Conservation (phyloP, 305 asterid genomes). For the Fraxinus albicans region DNA sequence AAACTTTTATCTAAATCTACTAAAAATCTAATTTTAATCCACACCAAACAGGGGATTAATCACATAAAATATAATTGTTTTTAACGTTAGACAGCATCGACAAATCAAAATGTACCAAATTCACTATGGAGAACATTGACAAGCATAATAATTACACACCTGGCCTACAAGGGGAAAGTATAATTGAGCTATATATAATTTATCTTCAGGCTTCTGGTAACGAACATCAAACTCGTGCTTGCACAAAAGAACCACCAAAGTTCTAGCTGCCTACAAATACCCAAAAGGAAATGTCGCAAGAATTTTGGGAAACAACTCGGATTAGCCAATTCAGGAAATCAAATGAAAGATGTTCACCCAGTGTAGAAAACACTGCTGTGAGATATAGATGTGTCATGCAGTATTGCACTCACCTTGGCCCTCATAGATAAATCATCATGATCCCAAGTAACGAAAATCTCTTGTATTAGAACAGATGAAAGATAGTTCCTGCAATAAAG, state of each 20-base stretch:
- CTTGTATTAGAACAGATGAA: conserved; percentile 93
- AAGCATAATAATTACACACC: conserved; percentile 43
- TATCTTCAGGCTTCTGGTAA: conserved; percentile 97
- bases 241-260: conserved; percentile 88
- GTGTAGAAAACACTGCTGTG: conserved; percentile 8
- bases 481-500: conserved; percentile 75
- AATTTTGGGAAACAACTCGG: conserved; percentile 12
- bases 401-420: conserved; percentile 65
- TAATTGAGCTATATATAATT: conserved; percentile 92
- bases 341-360: conserved; percentile 5
- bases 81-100: not conserved
- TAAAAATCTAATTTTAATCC: no score
- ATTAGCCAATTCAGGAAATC: conserved; percentile 12
- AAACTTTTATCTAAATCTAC: no score
- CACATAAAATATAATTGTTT: conserved; percentile 1
- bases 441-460: conserved; percentile 98
- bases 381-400: conserved; percentile 13
- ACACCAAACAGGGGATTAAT: not conserved
- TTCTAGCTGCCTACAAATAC: conserved; percentile 79
- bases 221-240: conserved; percentile 97
- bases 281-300: conserved; percentile 26
- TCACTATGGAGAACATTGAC: conserved; percentile 18
- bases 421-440: conserved; percentile 96
- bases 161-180: conserved; percentile 96
- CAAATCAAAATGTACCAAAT: not conserved